Base-by-base conservation (phyloP, 2,329 filamentous ascomycete genomes). In the Phialophora expanda region DNA sequence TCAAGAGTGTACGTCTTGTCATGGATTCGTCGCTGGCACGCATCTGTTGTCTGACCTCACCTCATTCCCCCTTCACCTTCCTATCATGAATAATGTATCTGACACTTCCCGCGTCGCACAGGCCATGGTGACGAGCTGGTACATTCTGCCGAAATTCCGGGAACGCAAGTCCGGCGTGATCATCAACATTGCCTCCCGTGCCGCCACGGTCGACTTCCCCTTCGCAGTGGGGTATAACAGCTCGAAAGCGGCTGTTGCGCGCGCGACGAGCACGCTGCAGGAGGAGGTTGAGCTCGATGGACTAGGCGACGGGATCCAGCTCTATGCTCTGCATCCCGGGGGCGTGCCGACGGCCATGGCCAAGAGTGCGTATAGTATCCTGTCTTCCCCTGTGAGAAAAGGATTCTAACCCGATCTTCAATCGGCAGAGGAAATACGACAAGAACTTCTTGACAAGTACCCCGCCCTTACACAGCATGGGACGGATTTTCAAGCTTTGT, bases 111-210 rank as follows among this genome's bases (percentile, higher is more conserved):
- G 2, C 17, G 26, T 20, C 20, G 2, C 9, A 28, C 26, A 59
- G 63, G 38, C 66, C 48, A 66, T 69, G 64, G 32, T 62, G 17
- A 63, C 61, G 4, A 69, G 56, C 41, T 66, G 50, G 56, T 51
- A 46, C 28, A 20, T 69, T 2, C 61, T 69, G 2, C 64, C 60
- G 5, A 54, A 57, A 9, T 58, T 69, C 55, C 64, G 66, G n/a
- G 61, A 61, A 8, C 60, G 64, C 8, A 64, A 61, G 22, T 54
- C 60, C 24, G 66, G 66, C 12, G 56, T 60, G 1, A 66, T 69
- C 22, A 60, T 69, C 57, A 66, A 69, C 66, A 66, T 69, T 22
- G 64, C 66, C 2, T 69, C 66, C 2, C 66, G 66, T 20, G 64
- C 63, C 14, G 66, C 63, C 30, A 69, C 66, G 8, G 64, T 69